Evolutionary conservation across 1,139 yeast genomes (phyloP), one percentile per base, ranked within the genome.

Genomic region (Pichia sp.): DNA sequence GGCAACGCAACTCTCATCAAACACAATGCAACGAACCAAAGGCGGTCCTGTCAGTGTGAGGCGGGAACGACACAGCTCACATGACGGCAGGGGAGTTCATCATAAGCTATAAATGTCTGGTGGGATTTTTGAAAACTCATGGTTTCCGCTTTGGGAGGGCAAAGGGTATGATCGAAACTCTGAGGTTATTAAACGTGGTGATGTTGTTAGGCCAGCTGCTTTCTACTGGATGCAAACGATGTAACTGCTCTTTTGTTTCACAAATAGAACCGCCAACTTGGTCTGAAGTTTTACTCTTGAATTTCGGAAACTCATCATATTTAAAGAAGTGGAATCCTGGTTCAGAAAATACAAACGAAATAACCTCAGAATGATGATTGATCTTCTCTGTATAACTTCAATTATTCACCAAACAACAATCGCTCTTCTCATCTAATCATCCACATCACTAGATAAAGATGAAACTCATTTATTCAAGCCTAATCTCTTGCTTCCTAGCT

Each of bases 401-500:
- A 23, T 23, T 23, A 23, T 23, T 23, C 26, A 23, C 26, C 19
- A 26, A n/a, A 10, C 48, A 45, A 29, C 49, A 32, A 47, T 31
- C 40, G 31, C 34, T 38, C 1, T 23, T 45, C n/a, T 19, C 8
- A 34, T 23, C 29, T n/a, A 16, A 42, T n/a, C 32, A 13, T 38
- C 8, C 11, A 13, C 23, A 5, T 13, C 5, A 15, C n/a, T 23
- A 26, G 26, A 49, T 19, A n/a, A 40, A 56, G 44, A 56, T 56
- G 59, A 54, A 54, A 42, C 45, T 56, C 29, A 40, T 51, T 8
- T 32, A 50, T n/a, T 13, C 44, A 19, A 47, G 45, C 40, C 47
- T 56, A 48, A 26, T 56, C 32, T 51, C 55, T 8, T 11, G 44
- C n/a, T 15, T 51, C n/a, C 43, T 56, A 40, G 47, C 55, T 15